Base-by-base conservation (phyloP, 495 filamentous ascomycete species). In the Podospora tetraspora region DNA sequence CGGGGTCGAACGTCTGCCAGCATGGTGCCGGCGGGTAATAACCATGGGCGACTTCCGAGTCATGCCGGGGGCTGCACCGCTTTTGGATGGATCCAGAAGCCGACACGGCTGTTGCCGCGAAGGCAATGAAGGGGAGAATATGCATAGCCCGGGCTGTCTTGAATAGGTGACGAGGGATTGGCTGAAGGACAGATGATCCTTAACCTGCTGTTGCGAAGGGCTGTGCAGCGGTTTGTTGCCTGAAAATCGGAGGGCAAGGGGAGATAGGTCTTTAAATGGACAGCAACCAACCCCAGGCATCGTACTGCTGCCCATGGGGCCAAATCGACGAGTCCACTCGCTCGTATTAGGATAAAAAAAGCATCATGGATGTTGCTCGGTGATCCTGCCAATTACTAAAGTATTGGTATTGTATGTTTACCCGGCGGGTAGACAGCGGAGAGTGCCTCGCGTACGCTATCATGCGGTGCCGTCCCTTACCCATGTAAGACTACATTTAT, bases 1-100 rank as follows among this genome's bases (percentile, higher is more conserved):
- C 63, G 1, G 74, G 12, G 63, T 74, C 67, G 37, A 72, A 71
- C 10, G 64, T 66, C 62, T 76, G 74, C 74, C 74, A 76, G 72
- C 74, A 76, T 10, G 74, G 72, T 0, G 72, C 74, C 2, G 74
- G 74, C 3, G 74, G 74, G 59, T 66, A 62, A 66, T 74, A 76
- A 57, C 74, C 74, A 23, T 57, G 57, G 1, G 68, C 43, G 61
- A 70, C 65, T 16, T 74, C 72, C 13, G 70, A 68, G 62, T 76
- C 72, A 67, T 11, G n/a, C 3, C n/a, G 16, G 3, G 74, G 74
- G 12, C 72, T 66, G 74, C 74, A 76, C 32, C 74, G 69, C 30
- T 69, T 73, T 1, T 23, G 12, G 24, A 66, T 23, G 24, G 19
- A 8, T n/a, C 21, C n/a, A 1, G 63, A 27, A 22, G 52, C 63